Base-by-base conservation (phyloP, 2,329 filamentous ascomycete genomes). In the Colletotrichum chlorophyti region DNA sequence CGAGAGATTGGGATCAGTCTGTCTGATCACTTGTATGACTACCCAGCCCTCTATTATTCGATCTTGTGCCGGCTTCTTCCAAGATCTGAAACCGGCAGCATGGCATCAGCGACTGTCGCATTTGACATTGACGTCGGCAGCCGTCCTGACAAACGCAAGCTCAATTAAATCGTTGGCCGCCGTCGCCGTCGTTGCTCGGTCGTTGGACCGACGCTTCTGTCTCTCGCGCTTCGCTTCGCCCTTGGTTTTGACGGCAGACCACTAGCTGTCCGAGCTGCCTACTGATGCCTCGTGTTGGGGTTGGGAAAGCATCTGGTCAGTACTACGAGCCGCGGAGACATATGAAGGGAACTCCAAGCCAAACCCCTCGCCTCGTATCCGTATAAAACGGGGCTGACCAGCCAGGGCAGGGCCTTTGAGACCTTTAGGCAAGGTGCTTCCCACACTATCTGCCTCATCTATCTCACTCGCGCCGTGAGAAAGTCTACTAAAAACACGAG, bases 381-480 rank as follows among this genome's bases (percentile, higher is more conserved):
- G 55, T 49, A 55, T 55, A 49, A 55, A 43, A 55, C 9, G 55
- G 55, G 55, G 55, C 55, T 55, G 51, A 34, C 55, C 40, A 29
- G 54, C 48, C 40, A 24, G 26, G 42, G 19, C 26, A 37, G 19
- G 32, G 32, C 35, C 26, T 24, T 9, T 35, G n/a, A n/a, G n/a
- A n/a, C n/a, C n/a, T n/a, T n/a, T n/a, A n/a, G n/a, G n/a, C n/a
- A n/a, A n/a, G n/a, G n/a, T n/a, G n/a, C n/a, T n/a, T n/a, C n/a
- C n/a, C n/a, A n/a, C n/a, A n/a, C n/a, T n/a, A n/a, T n/a, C 42
- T 21, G 34, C 26, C 26, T 38, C 34, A 41, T 31, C 12, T 31
- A 53, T 24, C 42, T 47, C 24, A 31, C n/a, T 42, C 35, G 26
- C 40, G 31, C n/a, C 12, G 12, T 19, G 29, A 17, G n/a, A 45